Evolutionary conservation across 106 monocot species (phyloP).

Genomic region (Dendrobium catenatum): DNA sequence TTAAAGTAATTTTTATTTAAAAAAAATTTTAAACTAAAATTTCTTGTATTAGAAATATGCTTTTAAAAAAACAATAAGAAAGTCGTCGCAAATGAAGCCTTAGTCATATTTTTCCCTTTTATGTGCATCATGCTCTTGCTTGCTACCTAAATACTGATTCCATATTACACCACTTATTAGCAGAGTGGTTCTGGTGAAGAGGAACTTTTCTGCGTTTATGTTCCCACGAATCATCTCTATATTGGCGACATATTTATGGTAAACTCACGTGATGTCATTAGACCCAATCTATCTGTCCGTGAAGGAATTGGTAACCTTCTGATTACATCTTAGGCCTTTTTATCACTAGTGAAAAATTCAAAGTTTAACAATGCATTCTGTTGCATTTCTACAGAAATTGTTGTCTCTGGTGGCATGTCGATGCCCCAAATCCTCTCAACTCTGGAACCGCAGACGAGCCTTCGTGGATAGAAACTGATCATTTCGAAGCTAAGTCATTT

Average conservation of each 20-base stretch:
- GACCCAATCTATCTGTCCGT: conserved; percentile 83
- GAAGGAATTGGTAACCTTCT: conserved; percentile 74
- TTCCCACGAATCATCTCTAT: conserved; percentile 84
- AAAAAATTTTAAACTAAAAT: no score
- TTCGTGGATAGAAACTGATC: conserved; percentile 36
- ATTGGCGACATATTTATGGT: conserved; percentile 77
- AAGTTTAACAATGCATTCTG: no score
- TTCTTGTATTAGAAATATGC: no score
- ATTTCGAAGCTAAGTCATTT: conserved; percentile 29
- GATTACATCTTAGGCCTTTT: neutral
- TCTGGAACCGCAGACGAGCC: conserved; percentile 31
- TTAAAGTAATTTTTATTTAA: no score
- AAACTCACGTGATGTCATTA: conserved; percentile 61
- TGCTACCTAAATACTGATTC: neutral
- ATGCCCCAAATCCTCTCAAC: conserved; percentile 72
- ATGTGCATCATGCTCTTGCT: no score
- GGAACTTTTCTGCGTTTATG: conserved; percentile 76
- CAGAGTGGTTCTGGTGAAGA: conserved; percentile 79
- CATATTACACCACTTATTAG: neutral
- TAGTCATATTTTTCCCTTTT: no score
- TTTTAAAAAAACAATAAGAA: no score
- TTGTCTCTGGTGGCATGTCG: conserved; percentile 73
- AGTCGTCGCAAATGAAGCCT: no score
- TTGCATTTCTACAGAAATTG: conserved; percentile 44
- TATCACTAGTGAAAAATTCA: no score